phyloP scores from a whole-genome alignment of 192 early-diverging fungal genomes.

The Oehlia diaphana region DNA sequence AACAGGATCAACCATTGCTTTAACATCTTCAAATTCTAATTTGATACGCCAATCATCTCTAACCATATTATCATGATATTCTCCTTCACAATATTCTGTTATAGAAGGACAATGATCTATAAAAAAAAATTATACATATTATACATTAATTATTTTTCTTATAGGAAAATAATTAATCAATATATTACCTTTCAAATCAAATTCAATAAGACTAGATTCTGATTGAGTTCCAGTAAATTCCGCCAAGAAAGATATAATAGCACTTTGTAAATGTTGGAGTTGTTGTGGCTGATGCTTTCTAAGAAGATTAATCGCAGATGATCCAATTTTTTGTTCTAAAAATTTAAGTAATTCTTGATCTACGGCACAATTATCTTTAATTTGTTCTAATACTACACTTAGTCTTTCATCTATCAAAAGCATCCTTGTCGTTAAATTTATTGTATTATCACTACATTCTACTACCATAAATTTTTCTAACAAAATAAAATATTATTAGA shows the following conservation, averaged over 20 bases:
- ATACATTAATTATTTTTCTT: not conserved
- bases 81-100: not conserved
- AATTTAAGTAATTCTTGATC: not conserved
- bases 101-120: not conserved
- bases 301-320: not conserved
- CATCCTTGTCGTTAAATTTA: slow-evolving; percentile 40
- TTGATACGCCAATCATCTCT: not conserved
- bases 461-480: slow-evolving; percentile 54
- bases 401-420: not conserved
- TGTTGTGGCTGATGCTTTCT: not conserved
- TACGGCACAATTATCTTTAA: not conserved
- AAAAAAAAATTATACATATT: not conserved
- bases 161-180: not conserved
- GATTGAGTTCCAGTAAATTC: not conserved
- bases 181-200: not conserved
- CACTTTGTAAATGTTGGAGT: not conserved
- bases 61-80: not conserved
- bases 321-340: not conserved
- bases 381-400: not conserved
- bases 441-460: slow-evolving; percentile 31
- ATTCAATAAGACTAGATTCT: not conserved
- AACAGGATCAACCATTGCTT: slow-evolving; percentile 52
- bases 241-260: not conserved
- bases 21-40: not conserved
- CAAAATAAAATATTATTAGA: not conserved